Base-by-base conservation (phyloP, 306 rosid species). In the Acacia confusa region DNA sequence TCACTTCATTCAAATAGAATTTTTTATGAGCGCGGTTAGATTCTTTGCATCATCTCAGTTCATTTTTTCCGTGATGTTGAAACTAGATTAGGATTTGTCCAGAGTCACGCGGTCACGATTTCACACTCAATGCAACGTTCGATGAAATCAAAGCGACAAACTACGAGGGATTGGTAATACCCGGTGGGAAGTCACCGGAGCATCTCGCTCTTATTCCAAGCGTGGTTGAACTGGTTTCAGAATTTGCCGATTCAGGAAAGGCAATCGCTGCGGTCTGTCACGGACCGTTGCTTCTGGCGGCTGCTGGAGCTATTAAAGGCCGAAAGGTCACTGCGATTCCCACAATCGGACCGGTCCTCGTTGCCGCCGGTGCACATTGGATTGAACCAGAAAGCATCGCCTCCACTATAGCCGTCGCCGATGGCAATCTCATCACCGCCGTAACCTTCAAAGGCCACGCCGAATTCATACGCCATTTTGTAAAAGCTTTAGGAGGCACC, bases 141-240 rank as follows among this genome's bases (percentile, higher is more conserved):
- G 92, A 93, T 83, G 99, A 92, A 47, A 72, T 90, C 73, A 88
- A 90, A 66, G 80, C 66, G 12, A 48, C 79, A 65, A 88, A 69
- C 41, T 93, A 93, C 78, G 98, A 95, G 79, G 99, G 99, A 55
- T 67, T 95, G 86, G 74, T 90, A 82, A 70, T 95, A n/a, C 92
- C 97, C 0, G 98, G 99, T 67, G 99, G 97, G 64, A 88, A 98
- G 78, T 94, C 99, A n/a, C 97, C 99, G 2, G 98, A 95, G 76
- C 90, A 93, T 86, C 97, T 93, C 28, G 94, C 96, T 77, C 47
- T 85, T 58, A 68, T 87, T 81, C 85, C 87, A 38, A 47, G 79
- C 13, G 97, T 90, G 63, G 48, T 85, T 41, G 89, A 84, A 2
- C 81, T 93, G 86, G 95, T 85, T 75, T 50, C 78, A 44, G 82